Evolutionary conservation across 2,329 filamentous ascomycete species (phyloP).

Genomic region (Colletotrichum sp.): DNA sequence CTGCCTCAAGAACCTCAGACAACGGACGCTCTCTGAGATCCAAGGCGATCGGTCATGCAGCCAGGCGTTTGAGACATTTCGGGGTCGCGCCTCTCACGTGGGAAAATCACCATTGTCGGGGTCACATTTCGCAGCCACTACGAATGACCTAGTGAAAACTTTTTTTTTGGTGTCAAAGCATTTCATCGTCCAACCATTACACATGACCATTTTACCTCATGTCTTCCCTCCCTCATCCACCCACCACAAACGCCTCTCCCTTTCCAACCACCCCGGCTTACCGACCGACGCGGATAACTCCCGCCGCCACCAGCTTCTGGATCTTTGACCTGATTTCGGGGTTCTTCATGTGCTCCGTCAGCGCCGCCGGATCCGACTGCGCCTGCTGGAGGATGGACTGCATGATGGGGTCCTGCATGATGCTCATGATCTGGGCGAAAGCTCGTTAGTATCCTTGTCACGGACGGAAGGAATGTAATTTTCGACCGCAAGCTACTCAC

Average conservation of each 20-base stretch:
- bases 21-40: fast-evolving
- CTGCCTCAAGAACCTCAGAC: neutral
- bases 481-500: constrained; percentile 59
- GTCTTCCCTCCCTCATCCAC: neutral
- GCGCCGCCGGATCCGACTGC: constrained; percentile 87
- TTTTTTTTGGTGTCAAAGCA: constrained; percentile 2
- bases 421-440: constrained; percentile 72
- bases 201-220: constrained; percentile 10
- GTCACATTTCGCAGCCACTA: constrained; percentile 22
- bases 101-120: constrained; percentile 6
- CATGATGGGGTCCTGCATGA: constrained; percentile 97
- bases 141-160: constrained; percentile 14
- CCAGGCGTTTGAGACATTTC: neutral
- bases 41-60: constrained; percentile 4
- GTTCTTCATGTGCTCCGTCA: constrained; percentile 98
- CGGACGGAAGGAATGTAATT: neutral
- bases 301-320: constrained; percentile 91
- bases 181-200: constrained; percentile 23
- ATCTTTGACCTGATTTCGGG: constrained; percentile 84
- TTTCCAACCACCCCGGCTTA: constrained; percentile 23
- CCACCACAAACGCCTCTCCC: neutral
- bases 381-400: constrained; percentile 97
- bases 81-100: constrained; percentile 7
- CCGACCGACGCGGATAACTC: constrained; percentile 81
- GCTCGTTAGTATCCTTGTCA: neutral